These are phyloP conservation scores for Boletus huronensis DNA, from an alignment of 768 basidiomycete species.

Conservation along the genomic window DNA sequence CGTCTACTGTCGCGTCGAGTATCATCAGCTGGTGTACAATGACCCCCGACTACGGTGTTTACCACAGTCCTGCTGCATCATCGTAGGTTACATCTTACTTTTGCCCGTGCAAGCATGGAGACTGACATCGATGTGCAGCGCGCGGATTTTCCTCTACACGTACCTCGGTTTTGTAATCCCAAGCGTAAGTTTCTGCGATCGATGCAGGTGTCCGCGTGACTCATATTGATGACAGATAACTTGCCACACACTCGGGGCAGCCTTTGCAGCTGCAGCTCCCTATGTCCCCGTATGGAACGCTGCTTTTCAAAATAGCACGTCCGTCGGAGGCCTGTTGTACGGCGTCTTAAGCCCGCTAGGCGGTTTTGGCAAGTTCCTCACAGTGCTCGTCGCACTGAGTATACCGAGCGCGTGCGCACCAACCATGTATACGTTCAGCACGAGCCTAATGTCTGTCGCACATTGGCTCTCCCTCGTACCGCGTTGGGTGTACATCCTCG, in stretches of 20 bases:
- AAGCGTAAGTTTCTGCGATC: conserved; percentile 31
- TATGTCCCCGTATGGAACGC: conserved; percentile 37
- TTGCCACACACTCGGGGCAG: conserved; percentile 43
- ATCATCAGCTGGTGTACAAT: conserved; percentile 43
- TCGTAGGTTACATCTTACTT: conserved; percentile 39
- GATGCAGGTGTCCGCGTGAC: neutral
- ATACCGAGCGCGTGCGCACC: conserved; percentile 56
- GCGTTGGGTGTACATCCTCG: conserved; percentile 44
- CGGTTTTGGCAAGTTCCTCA: conserved; percentile 46
- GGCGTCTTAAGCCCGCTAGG: conserved; percentile 39
- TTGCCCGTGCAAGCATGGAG: neutral
- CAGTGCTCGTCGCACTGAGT: conserved; percentile 49
- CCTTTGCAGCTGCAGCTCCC: conserved; percentile 42
- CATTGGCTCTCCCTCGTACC: conserved; percentile 36
- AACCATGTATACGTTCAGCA: conserved; percentile 54
- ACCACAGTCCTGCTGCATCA: conserved; percentile 51
- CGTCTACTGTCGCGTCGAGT: conserved; percentile 42
- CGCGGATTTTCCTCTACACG: conserved; percentile 42
- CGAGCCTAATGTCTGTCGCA: conserved; percentile 41
- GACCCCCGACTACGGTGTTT: conserved; percentile 48
- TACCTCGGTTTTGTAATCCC: conserved; percentile 45
- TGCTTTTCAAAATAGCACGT: conserved; percentile 38
- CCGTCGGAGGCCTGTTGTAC: conserved; percentile 44
- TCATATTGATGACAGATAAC: conserved; percentile 30
- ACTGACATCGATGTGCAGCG: conserved; percentile 20